Conservation (phyloP, 2,329 filamentous ascomycete species). For the Karstenula rhodostoma region DNA sequence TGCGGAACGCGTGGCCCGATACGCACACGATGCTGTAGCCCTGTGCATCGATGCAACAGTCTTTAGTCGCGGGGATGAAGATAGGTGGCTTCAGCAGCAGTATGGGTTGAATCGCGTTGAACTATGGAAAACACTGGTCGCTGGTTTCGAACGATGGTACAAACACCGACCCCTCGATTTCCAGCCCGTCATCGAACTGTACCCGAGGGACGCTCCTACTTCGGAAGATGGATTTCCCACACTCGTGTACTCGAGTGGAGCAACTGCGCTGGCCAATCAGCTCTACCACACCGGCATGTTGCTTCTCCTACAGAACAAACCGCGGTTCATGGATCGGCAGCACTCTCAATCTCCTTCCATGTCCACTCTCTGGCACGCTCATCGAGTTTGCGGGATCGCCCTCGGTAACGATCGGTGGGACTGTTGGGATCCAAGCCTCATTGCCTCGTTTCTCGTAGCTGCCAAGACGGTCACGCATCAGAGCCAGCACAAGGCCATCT, state of each 20-base stretch:
- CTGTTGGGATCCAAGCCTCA: constrained; percentile 59
- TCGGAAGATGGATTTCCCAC: constrained; percentile 48
- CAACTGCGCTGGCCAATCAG: constrained; percentile 59
- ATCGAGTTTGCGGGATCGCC: constrained; percentile 59
- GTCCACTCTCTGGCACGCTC: constrained; percentile 60
- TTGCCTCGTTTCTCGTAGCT: constrained; percentile 57
- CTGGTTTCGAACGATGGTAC: constrained; percentile 31
- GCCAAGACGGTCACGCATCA: constrained; percentile 59
- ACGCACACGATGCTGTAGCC: constrained; percentile 23
- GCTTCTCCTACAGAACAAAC: constrained; percentile 61
- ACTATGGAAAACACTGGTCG: constrained; percentile 29
- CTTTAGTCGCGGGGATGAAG: constrained; percentile 32
- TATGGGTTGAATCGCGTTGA: constrained; percentile 30
- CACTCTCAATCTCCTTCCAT: constrained; percentile 41
- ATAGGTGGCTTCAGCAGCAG: constrained; percentile 28
- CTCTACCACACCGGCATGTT: constrained; percentile 66
- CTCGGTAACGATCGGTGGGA: constrained; percentile 56
- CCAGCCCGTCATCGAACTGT: constrained; percentile 46
- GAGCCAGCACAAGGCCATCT: constrained; percentile 56
- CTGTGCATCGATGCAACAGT: constrained; percentile 32
- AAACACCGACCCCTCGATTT: constrained; percentile 29
- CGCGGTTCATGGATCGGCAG: constrained; percentile 52
- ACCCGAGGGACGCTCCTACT: constrained; percentile 26
- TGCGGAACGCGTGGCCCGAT: constrained; percentile 20
- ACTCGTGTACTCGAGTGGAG: constrained; percentile 57